Percentiles rank a stretch among this genome's conserved stretches.
Conservation (phyloP, 2,329 filamentous ascomycete genomes). For the Colletotrichum incanum region DNA sequence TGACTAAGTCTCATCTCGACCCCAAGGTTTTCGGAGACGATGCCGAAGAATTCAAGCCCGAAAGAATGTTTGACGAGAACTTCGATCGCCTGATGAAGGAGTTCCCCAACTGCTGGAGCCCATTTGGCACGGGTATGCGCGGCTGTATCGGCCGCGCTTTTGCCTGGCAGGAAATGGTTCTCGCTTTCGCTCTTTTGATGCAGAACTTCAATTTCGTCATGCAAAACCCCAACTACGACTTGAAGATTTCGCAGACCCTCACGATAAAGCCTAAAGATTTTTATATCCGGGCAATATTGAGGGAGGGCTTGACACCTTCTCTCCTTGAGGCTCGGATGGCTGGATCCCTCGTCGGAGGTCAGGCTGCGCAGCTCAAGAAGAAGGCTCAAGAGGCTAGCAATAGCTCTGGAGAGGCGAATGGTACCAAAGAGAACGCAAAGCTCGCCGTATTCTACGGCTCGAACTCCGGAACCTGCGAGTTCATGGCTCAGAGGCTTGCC, state of each 20-base stretch:
- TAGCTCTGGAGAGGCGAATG: neutral
- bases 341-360: constrained; percentile 47
- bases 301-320: constrained; percentile 57
- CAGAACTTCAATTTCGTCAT: constrained; percentile 78
- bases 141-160: constrained; percentile 69
- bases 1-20: constrained; percentile 69
- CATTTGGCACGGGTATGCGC: constrained; percentile 68
- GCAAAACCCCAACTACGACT: constrained; percentile 70
- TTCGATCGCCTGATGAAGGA: constrained; percentile 55
- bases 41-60: constrained; percentile 71
- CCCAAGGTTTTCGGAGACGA: constrained; percentile 71
- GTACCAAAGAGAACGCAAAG: constrained; percentile 47
- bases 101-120: constrained; percentile 61
- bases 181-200: constrained; percentile 68
- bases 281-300: constrained; percentile 69
- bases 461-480: constrained; percentile 80
- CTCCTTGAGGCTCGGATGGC: constrained; percentile 63
- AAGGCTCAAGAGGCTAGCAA: constrained; percentile 4
- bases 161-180: constrained; percentile 68
- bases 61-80: constrained; percentile 73
- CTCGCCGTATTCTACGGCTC: constrained; percentile 78
- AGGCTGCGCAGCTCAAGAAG: neutral
- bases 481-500: constrained; percentile 73
- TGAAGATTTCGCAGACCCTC: constrained; percentile 68
- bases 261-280: constrained; percentile 75